Evolutionary conservation across 169 alveolate genomes (phyloP).

Genomic region (Cryptosporidium bovis): DNA sequence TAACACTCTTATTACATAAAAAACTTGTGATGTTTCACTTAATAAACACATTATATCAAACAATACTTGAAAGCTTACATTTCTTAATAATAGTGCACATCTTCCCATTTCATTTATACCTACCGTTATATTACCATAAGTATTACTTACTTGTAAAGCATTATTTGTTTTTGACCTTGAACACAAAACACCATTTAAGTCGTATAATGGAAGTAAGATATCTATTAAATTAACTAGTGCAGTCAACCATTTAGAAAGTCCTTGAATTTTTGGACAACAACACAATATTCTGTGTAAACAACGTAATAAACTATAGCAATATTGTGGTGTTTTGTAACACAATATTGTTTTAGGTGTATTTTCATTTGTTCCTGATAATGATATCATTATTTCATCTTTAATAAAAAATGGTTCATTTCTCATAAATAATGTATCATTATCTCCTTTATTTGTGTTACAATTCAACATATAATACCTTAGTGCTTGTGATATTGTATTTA

Average conservation of each 20-base stretch:
- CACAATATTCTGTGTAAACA: slow-evolving; percentile 64
- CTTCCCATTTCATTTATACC: slow-evolving; percentile 7
- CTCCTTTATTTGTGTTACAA: neutral
- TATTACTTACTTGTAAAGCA: neutral
- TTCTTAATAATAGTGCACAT: slow-evolving; percentile 53
- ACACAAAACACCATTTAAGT: slow-evolving; percentile 53
- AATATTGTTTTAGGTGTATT: slow-evolving; percentile 47
- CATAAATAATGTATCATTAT: slow-evolving; percentile 7
- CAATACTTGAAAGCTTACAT: slow-evolving; percentile 46
- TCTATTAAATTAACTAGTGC: slow-evolving; percentile 34
- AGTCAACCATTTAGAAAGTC: slow-evolving; percentile 45
- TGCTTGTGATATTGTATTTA: slow-evolving; percentile 27
- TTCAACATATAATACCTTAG: slow-evolving; percentile 36
- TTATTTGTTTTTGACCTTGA: slow-evolving; percentile 27
- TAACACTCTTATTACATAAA: slow-evolving; percentile 58
- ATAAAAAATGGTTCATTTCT: slow-evolving; percentile 44
- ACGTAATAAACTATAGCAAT: slow-evolving; percentile 69
- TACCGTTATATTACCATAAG: neutral
- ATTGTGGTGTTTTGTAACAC: slow-evolving; percentile 34
- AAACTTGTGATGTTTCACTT: slow-evolving; percentile 72
- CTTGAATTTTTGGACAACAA: slow-evolving; percentile 58
- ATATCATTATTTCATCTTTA: slow-evolving; percentile 33
- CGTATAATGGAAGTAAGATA: slow-evolving; percentile 51
- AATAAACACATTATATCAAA: slow-evolving; percentile 68
- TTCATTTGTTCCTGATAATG: slow-evolving; percentile 49